Percentiles rank a stretch among this genome's conserved stretches.
Evolutionary conservation across 805 yeast species (phyloP).

Genomic region (Myxozyma neotropica): DNA sequence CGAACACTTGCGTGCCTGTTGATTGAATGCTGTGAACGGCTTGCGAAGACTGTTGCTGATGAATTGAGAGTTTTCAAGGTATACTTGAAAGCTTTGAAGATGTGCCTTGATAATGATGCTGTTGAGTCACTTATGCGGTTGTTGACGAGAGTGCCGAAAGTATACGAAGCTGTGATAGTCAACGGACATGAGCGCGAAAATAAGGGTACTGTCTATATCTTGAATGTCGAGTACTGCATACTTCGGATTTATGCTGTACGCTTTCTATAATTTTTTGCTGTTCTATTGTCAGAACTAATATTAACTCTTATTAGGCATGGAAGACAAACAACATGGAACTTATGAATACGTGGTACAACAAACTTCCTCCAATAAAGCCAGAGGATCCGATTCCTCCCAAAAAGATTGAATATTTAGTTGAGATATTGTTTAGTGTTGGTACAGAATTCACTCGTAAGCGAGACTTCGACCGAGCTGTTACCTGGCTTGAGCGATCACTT

Average conservation of each 20-base stretch:
- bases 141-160: constrained; percentile 9
- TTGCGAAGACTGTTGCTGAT: constrained; percentile 3
- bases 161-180: background rate
- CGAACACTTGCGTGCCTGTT: constrained; percentile 23
- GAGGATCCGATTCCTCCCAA: background rate
- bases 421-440: constrained; percentile 19
- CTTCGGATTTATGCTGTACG: constrained; percentile 16
- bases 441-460: constrained; percentile 3
- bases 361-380: constrained; percentile 5
- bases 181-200: background rate
- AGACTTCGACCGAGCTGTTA: constrained; percentile 3
- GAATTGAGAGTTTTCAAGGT: constrained; percentile 15
- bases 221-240: constrained; percentile 16
- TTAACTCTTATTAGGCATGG: constrained; percentile 11
- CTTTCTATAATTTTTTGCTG: background rate
- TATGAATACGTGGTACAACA: constrained; percentile 20
- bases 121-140: constrained; percentile 9
- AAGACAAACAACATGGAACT: constrained; percentile 14
- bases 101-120: constrained; percentile 25
- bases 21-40: constrained; percentile 21
- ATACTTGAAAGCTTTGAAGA: constrained; percentile 21
- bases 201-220: background rate
- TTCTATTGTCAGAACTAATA: background rate
- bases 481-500: constrained; percentile 16
- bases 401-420: constrained; percentile 18